Evolutionary conservation across 225 moss, liverwort and hornwort genomes (phyloP), one percentile per base, ranked within the genome.

Genomic region (Anthoceros angustus): DNA sequence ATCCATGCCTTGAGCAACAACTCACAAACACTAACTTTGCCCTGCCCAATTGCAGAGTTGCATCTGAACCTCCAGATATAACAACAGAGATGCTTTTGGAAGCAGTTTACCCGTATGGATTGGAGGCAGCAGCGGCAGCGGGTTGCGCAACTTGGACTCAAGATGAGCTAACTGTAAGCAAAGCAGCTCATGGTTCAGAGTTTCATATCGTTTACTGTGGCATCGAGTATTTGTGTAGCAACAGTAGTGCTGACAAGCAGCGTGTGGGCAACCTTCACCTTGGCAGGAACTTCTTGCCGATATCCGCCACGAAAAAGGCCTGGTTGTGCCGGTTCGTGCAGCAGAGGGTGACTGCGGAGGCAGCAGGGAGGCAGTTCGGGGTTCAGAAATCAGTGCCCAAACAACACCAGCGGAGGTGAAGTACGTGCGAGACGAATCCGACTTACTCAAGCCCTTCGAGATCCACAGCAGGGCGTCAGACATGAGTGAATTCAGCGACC

Each of bases 381-480:
- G 55, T 23, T 55, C 55, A 7, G 55, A 55, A 9, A 23, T 8
- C n/a, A 55, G 55, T 15, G 23, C 8, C n/a, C 55, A 55, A 5
- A 55, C 55, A 20, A 4, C 12, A 55, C 12, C 55, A 55, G 23
- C 45, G 45, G 45, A 55, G 8, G 23, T 15, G 55, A 55, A 55
- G 55, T 55, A 55, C 55, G 23, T 55, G 7, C 18, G 55, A 55
- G 55, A 55, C 18, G 55, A 23, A 55, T 18, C 18, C 4, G 55
- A 55, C 55, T 55, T 55, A 18, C 23, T 55, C 55, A 18, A 15
- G 10, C 55, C 55, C 7, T 55, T 55, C 23, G 55, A 55, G 55
- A 18, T 55, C 23, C 55, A 55, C n/a, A 55, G 55, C n/a, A 18
- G 55, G 55, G 55, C 55, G 23, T 55, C 55, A 23, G 55, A 55